Evolutionary conservation across 2,329 filamentous ascomycete genomes (phyloP).

Genomic region (Graphilbum fragrans): DNA sequence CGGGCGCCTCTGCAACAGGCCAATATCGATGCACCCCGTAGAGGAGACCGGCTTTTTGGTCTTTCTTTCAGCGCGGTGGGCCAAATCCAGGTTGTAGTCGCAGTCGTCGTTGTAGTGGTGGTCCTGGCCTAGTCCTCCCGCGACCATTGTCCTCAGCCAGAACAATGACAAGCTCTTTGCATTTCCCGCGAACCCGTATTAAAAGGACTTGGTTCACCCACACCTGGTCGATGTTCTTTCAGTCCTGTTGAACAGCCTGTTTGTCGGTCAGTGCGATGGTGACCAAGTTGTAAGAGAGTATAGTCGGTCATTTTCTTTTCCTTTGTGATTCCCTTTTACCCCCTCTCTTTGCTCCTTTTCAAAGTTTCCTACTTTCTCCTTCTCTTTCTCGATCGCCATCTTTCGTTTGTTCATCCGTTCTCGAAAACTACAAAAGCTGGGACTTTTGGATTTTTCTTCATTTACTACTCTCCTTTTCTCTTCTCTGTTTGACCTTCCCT

Average conservation of each 20-base stretch:
- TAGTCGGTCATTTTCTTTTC: not conserved
- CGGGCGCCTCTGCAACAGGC: too few relatives aligned
- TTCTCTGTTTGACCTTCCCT: not conserved
- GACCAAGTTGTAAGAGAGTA: not conserved
- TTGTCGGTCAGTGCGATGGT: not conserved
- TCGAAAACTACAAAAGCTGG: conserved; percentile 6
- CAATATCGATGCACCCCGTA: too few relatives aligned
- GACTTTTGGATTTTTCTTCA: conserved; percentile 3
- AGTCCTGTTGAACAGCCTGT: not conserved
- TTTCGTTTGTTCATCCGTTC: not conserved
- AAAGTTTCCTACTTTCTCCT: not conserved
- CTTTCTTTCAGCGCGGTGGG: too few relatives aligned
- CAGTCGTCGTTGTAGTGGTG: too few relatives aligned
- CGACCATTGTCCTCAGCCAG: not conserved
- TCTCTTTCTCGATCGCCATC: not conserved
- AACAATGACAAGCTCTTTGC: conserved; percentile 1
- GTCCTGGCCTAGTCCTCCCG: too few relatives aligned
- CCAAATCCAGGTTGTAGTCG: too few relatives aligned
- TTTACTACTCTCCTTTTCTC: not conserved
- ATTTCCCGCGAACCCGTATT: not conserved
- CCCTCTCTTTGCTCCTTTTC: not conserved
- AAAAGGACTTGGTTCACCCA: not conserved
- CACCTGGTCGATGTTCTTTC: not conserved
- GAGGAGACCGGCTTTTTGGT: too few relatives aligned
- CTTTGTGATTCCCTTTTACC: not conserved